phyloP scores from a whole-genome alignment of 495 filamentous ascomycete genomes.

The Lasiosphaeriaceae sp. region DNA sequence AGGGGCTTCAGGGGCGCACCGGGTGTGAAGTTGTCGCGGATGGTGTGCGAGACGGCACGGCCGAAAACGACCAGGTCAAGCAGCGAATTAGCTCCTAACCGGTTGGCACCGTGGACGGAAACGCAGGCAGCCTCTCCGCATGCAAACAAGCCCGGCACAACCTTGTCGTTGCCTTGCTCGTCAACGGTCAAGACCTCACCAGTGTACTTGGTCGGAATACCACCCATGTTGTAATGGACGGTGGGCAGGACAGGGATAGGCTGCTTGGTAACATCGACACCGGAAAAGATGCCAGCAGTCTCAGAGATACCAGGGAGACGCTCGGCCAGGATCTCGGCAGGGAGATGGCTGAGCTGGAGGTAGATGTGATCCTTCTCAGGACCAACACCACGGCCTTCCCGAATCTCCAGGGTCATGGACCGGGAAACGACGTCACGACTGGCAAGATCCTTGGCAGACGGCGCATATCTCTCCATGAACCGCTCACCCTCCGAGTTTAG shows the following conservation, averaged over 20 bases:
- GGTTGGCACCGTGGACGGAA: conserved; percentile 96
- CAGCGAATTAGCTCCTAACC: conserved; percentile 95
- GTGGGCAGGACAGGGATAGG: conserved; percentile 96
- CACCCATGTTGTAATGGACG: conserved; percentile 99
- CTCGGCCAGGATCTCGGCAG: conserved; percentile 85
- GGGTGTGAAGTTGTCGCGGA: conserved; percentile 83
- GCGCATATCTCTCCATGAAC: conserved; percentile 98
- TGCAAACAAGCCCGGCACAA: conserved; percentile 92
- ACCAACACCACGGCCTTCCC: conserved; percentile 92
- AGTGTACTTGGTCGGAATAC: conserved; percentile 95
- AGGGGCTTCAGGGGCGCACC: conserved; percentile 72
- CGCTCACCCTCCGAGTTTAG: conserved; percentile 95
- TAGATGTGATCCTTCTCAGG: conserved; percentile 96
- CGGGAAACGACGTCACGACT: conserved; percentile 90
- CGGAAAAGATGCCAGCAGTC: conserved; percentile 93
- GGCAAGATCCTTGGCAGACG: conserved; percentile 94
- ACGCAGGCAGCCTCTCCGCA: conserved; percentile 97
- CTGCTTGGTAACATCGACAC: conserved; percentile 93
- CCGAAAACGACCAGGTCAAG: conserved; percentile 97
- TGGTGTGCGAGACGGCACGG: conserved; percentile 91
- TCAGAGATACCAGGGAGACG: conserved; percentile 98
- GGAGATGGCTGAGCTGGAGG: conserved; percentile 93
- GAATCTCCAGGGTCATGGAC: conserved; percentile 96
- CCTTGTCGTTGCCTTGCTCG: conserved; percentile 79
- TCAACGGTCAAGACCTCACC: conserved; percentile 90